Evolutionary conservation across 2,329 filamentous ascomycete genomes (phyloP), one percentile per base, ranked within the genome.

Genomic region (Didymella arachidicola): DNA sequence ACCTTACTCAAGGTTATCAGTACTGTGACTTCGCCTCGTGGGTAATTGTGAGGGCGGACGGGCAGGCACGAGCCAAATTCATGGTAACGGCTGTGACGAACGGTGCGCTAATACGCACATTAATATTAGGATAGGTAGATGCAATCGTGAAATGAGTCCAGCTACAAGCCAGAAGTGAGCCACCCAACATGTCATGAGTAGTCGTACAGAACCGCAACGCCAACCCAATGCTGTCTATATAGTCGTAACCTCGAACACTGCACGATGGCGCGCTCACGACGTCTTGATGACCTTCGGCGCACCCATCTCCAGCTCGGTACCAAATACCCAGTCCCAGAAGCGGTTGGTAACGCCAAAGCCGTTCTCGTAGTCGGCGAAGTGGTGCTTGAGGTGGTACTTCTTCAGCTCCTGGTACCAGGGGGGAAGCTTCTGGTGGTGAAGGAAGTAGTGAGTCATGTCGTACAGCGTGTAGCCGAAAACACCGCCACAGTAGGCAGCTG

Each of bases 341-440:
- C 89, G 88, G 82, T 90, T 97, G 30, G 94, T 97, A 50, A 99
- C 94, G 56, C 95, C 95, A 70, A 98, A 99, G 51, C 95, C 95
- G 66, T 97, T 94, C 79, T 99, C 91, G 76, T 96, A 99, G 77
- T 99, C 95, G 61, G 95, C 92, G 79, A 97, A 99, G 80, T 99
- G 95, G 77, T 99, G 95, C 76, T 93, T 88, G 29, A 99, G 88
- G 75, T 99, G 95, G 74, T 97, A 96, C 79, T 97, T 98, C 87
- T 99, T 99, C 70, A 98, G 86, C 64, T 87, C 84, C 79, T 91
- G 91, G 81, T 96, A 98, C 85, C 92, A 97, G 2, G 88, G 80
- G 16, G 95, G 95, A 2, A 99, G 87, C 70, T 92, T 96, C 80
- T 90, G 87, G 81, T 99, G 95, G 78, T 99, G 95, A 38, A 99